Conservation (phyloP, 2,329 filamentous ascomycete genomes). For the Ceratocystis smalleyi region DNA sequence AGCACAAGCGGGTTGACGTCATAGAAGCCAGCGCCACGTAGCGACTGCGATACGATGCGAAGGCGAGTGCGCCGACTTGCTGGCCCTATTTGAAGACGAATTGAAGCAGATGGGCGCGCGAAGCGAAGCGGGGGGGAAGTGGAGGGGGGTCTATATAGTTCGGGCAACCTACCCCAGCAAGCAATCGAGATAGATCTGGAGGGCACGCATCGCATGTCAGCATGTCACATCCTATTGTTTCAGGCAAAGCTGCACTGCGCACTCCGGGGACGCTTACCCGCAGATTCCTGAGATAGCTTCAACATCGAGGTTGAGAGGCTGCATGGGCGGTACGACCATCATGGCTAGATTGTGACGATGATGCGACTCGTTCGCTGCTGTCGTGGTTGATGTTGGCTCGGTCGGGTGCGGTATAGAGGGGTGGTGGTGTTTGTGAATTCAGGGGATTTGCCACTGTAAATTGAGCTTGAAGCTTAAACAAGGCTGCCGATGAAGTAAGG, state of each 20-base stretch:
- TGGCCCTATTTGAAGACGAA: neutral
- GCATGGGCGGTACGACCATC: constrained; percentile 30
- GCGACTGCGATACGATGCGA: neutral
- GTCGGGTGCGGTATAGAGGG: neutral
- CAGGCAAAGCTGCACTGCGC: neutral
- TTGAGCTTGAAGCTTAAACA: neutral
- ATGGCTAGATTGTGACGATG: neutral
- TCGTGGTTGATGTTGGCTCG: neutral
- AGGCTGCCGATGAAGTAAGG: neutral
- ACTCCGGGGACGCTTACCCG: constrained; percentile 38
- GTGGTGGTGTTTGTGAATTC: neutral
- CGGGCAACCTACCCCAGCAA: constrained; percentile 48
- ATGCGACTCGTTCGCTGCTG: neutral
- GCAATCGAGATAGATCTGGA: constrained; percentile 81
- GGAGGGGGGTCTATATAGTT: no score
- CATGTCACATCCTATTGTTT: neutral
- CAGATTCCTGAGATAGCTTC: constrained; percentile 86
- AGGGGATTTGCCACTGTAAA: neutral
- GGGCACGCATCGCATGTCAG: constrained; percentile 8
- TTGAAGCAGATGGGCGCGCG: neutral
- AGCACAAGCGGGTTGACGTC: neutral
- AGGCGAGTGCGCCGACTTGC: neutral
- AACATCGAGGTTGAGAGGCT: constrained; percentile 58
- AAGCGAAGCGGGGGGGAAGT: neutral
- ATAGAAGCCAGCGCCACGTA: neutral